Evolutionary conservation across 116 monocot species (phyloP), one percentile per base, ranked within the genome.

Genomic region (Cymodocea nodosa): DNA sequence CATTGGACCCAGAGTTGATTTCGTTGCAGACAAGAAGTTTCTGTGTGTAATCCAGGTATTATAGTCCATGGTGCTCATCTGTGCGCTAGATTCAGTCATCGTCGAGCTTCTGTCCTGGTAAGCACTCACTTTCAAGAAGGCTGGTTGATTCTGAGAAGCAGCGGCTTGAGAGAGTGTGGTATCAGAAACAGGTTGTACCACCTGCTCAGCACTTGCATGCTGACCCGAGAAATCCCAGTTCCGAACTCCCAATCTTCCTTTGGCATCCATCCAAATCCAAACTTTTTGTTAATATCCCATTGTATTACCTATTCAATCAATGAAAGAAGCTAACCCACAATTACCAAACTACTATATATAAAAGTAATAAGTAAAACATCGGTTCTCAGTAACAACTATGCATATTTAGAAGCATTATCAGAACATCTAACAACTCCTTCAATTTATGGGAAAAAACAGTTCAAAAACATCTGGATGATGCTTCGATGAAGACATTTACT

Each of bases 201-300:
- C 20, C 16, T 66, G 76, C 23, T 75, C 65, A 3, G 65, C 44
- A 44, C 44, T 44, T 44, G 30, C 51, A 18, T 37, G 57, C 7
- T 78, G 75, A 60, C 82, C 67, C 5, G 74, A 77, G 25, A 86
- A 80, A 8, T 80, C 86, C 86, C 82, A 82, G 40, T 70, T 82
- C 30, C 77, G 74, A 8, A 61, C 55, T 22, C 77, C 70, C 15
- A 74, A 54, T 60, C 70, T 80, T 30, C 77, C 75, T 57, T 80
- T 80, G 37, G 70, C 75, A 63, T 86, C 82, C 86, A 86, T 86
- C 15, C 52, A 9, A 71, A 20, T 19, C 25, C 24, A 4, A 11
- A 23, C 24, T 10, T 16, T 20, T 23, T 23, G 52, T 9, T 66
- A 66, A 18, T 17, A 11, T 5, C 51, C 51, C 34, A 52, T 34